These are phyloP conservation scores for Tolypocladium ophioglossoides DNA, from an alignment of 2,329 filamentous ascomycete genomes.

Conservation along the genomic window DNA sequence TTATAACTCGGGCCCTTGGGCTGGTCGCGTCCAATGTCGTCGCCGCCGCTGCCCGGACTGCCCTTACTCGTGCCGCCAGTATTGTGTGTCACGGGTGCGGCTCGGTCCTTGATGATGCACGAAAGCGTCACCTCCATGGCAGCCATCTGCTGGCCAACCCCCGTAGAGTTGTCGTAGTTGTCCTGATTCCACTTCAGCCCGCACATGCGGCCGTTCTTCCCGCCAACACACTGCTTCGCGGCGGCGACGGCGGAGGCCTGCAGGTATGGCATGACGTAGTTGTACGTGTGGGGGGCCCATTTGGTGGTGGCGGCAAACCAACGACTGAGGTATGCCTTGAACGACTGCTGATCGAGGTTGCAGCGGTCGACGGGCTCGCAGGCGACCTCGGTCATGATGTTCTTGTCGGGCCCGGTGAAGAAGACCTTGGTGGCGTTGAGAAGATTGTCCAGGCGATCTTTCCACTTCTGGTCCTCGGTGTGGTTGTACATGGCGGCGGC, in stretches of 20 bases:
- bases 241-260: constrained; percentile 46
- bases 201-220: constrained; percentile 45
- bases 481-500: constrained; percentile 62
- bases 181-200: constrained; percentile 48
- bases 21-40: constrained; percentile 30
- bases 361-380: constrained; percentile 53
- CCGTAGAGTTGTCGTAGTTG: constrained; percentile 47
- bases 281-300: constrained; percentile 49
- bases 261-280: constrained; percentile 41
- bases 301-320: constrained; percentile 54
- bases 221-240: constrained; percentile 45
- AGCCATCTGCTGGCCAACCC: constrained; percentile 62
- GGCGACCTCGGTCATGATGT: constrained; percentile 54
- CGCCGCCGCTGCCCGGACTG: constrained; percentile 33
- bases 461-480: constrained; percentile 41
- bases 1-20: constrained; percentile 13
- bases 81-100: constrained; percentile 32
- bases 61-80: constrained; percentile 49
- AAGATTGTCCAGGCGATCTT: constrained; percentile 44
- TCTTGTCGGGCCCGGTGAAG: constrained; percentile 38
- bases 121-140: constrained; percentile 55
- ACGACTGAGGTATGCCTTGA: constrained; percentile 52
- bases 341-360: constrained; percentile 51
- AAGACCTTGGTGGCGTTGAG: constrained; percentile 43
- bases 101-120: constrained; percentile 40